A percentile compares a stretch with the other conserved stretches of the same genome.
phyloP scores from a whole-genome alignment of 1,284 basidiomycete genomes.

The Coniferiporia sulphurascens region DNA sequence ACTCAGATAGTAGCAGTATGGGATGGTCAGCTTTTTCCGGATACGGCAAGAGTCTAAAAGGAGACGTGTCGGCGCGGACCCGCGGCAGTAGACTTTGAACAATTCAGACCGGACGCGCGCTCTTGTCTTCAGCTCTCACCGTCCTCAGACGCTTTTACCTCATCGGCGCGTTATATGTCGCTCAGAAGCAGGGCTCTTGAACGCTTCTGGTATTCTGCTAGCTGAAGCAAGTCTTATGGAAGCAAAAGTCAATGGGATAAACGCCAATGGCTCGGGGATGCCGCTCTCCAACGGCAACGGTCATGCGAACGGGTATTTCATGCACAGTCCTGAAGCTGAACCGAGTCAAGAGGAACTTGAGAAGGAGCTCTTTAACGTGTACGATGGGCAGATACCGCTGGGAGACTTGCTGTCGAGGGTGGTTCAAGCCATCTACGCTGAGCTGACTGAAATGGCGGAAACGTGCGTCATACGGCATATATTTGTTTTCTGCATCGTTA shows the following conservation, averaged over 20 bases:
- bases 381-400: slow-evolving; percentile 71
- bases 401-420: slow-evolving; percentile 73
- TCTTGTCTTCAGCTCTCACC: slow-evolving; percentile 5
- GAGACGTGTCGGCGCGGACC: not conserved
- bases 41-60: too few relatives aligned
- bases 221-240: slow-evolving; percentile 12
- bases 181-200: not conserved
- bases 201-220: not conserved
- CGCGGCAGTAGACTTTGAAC: too few relatives aligned
- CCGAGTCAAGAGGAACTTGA: slow-evolving; percentile 59
- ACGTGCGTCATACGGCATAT: slow-evolving; percentile 51
- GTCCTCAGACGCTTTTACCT: not conserved
- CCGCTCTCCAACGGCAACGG: slow-evolving; percentile 3
- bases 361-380: slow-evolving; percentile 69
- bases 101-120: slow-evolving; percentile 4
- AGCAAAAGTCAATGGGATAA: slow-evolving; percentile 13
- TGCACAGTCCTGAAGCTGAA: slow-evolving; percentile 33
- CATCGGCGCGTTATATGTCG: slow-evolving; percentile 9
- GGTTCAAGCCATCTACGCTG: slow-evolving; percentile 76
- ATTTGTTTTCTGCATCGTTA: not conserved
- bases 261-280: slow-evolving; percentile 1
- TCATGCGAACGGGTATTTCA: slow-evolving; percentile 18
- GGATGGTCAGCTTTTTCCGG: too few relatives aligned
- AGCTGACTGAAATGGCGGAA: slow-evolving; percentile 79
- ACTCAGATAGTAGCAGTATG: too few relatives aligned